Evolutionary conservation across 805 yeast genomes (phyloP).

Genomic region (Osmozyma mogii): DNA sequence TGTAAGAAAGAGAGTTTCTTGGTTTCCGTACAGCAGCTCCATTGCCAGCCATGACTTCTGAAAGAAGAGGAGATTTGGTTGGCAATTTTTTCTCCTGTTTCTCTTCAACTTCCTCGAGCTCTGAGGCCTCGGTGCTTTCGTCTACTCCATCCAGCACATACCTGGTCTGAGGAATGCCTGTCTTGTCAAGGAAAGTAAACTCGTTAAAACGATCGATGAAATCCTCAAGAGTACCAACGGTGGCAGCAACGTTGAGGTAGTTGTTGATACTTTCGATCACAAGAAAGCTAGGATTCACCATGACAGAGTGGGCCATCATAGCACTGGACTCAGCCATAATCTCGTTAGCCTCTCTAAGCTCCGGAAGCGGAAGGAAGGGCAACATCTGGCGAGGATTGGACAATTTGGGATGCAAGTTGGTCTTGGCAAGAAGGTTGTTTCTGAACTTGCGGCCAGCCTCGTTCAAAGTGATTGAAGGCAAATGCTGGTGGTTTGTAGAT

Average conservation of each 20-base stretch:
- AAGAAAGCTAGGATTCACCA: conserved; percentile 36
- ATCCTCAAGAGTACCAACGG: conserved; percentile 24
- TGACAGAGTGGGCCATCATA: conserved; percentile 50
- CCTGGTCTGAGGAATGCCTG: conserved; percentile 14
- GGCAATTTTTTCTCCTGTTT: too few relatives aligned
- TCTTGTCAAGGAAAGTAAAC: conserved; percentile 21
- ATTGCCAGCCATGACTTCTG: conserved; percentile 8
- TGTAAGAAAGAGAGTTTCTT: conserved; percentile 42
- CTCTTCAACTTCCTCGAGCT: too few relatives aligned
- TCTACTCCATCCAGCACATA: conserved; percentile 10
- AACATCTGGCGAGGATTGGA: conserved; percentile 23
- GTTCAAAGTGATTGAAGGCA: conserved; percentile 28
- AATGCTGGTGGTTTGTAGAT: conserved; percentile 15
- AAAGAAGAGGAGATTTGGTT: too few relatives aligned
- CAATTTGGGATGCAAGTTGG: conserved; percentile 21
- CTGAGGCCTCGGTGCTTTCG: too few relatives aligned
- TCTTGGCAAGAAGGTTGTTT: conserved; percentile 35
- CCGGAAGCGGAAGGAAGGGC: conserved; percentile 64
- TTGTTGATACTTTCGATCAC: conserved; percentile 38
- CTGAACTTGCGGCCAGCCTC: conserved; percentile 42
- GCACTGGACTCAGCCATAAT: conserved; percentile 74
- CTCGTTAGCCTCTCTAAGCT: conserved; percentile 31
- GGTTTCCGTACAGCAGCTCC: conserved; percentile 8
- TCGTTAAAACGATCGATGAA: conserved; percentile 26
- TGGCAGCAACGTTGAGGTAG: conserved; percentile 42